Percentiles rank a stretch among this genome's conserved stretches.
These are phyloP conservation scores for Macrolepiota fuliginosa DNA, from an alignment of 768 basidiomycete genomes.

Conservation along the genomic window DNA sequence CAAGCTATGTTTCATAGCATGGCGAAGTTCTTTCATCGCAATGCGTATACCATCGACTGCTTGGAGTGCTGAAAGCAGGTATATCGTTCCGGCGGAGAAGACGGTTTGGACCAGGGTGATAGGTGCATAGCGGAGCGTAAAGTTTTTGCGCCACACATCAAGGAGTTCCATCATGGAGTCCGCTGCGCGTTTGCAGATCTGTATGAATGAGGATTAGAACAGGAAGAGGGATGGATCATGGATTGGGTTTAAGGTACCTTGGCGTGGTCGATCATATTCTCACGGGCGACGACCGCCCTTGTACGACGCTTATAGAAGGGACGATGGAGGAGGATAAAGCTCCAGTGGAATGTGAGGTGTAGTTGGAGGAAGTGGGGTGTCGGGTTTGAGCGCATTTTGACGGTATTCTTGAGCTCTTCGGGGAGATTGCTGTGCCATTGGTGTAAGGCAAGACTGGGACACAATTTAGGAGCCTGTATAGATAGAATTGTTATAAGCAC, in stretches of 20 bases:
- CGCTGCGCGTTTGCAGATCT: constrained; percentile 53
- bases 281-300: constrained; percentile 33
- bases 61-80: constrained; percentile 51
- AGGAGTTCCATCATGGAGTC: constrained; percentile 56
- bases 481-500: constrained; percentile 16
- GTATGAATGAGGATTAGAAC: neutral
- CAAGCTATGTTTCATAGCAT: constrained; percentile 40
- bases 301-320: constrained; percentile 48
- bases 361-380: constrained; percentile 56
- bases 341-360: constrained; percentile 57
- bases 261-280: constrained; percentile 47
- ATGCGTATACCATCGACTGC: constrained; percentile 46
- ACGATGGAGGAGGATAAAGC: constrained; percentile 58
- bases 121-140: constrained; percentile 55
- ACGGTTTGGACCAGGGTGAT: constrained; percentile 55
- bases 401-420: constrained; percentile 48
- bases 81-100: constrained; percentile 60
- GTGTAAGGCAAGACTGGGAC: constrained; percentile 40
- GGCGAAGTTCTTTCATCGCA: constrained; percentile 43
- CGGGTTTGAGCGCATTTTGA: constrained; percentile 42
- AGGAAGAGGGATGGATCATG: no score
- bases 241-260: constrained; percentile 32
- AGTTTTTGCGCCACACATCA: constrained; percentile 47
- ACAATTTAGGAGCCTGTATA: neutral
- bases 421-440: constrained; percentile 45